phyloP scores from a whole-genome alignment of 179 eudicot genomes.

The Camellia oleifera region DNA sequence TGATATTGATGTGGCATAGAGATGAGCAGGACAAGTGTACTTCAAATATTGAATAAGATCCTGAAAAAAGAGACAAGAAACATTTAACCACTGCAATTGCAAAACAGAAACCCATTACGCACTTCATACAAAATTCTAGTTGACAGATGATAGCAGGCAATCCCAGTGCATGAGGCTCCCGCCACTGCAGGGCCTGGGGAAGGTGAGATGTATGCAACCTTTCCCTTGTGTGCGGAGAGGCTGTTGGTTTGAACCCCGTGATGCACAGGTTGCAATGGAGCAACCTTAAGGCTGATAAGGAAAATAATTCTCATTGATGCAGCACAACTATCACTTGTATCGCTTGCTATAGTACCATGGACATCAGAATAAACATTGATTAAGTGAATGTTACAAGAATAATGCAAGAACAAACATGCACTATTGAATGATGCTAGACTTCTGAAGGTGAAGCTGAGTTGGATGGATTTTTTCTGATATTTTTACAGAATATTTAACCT shows the following conservation, averaged over 20 bases:
- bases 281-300: neutral
- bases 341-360: neutral
- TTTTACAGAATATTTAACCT: neutral
- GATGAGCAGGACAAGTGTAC: constrained; percentile 82
- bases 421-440: neutral
- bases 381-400: neutral
- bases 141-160: too few relatives aligned
- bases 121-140: neutral
- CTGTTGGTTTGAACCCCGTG: too few relatives aligned
- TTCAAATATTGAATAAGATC: constrained; percentile 80
- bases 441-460: neutral
- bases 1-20: constrained; percentile 89
- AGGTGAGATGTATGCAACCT: too few relatives aligned
- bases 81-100: neutral
- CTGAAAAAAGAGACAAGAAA: constrained; percentile 33
- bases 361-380: constrained; percentile 2
- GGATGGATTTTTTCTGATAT: neutral
- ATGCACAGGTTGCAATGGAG: neutral
- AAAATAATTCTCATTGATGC: neutral
- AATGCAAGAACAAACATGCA: neutral
- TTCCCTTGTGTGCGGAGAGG: too few relatives aligned
- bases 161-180: too few relatives aligned
- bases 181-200: too few relatives aligned
- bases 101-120: neutral
- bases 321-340: neutral